Base-by-base conservation (phyloP, 495 filamentous ascomycete species). In the Bacidia rubella region DNA sequence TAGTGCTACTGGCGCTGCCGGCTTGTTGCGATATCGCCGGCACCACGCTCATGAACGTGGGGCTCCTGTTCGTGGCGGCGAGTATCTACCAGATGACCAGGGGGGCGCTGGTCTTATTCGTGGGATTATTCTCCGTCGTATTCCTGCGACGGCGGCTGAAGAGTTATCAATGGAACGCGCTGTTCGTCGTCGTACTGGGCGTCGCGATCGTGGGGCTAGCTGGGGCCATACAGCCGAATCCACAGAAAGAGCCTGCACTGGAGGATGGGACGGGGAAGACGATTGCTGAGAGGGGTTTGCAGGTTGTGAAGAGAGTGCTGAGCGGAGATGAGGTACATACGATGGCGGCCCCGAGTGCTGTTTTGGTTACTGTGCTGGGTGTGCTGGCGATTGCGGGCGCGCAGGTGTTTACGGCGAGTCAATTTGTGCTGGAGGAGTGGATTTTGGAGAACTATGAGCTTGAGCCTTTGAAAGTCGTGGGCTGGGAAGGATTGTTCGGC, bases 21-120 rank as follows among this genome's bases (percentile, higher is more conserved):
- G 87, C 92, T 22, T 85, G 85, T 67, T 95, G 90, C 67, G 92
- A 98, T 63, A 94, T 98, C 55, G 75, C 83, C 3, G 92, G 86
- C 21, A 98, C 92, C 2, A 98, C 92, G 19, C 80, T 97, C 22
- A 95, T 98, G 85, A 98, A 97, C 65, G 83, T 88, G 3, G 92
- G 92, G 11, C 70, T 98, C 53, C 75, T 96, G 44, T 93, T 96
- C 60, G 88, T 96, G 10, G 92, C 86, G 1, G 87, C 92, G 0
- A 88, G 82, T 55, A 94, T 98, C 60, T 98, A 96, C 71, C 92
- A 98, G 65, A 98, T 98, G 92, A 97, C 90, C 9, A 77, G 92
- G 24, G 92, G 92, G 15, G 90, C 92, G 0, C 72, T 98, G 23
- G 90, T 97, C 15, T 73, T 98, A 3, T 98, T 97, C 54, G 92